Evolutionary conservation across 169 alveolate genomes (phyloP).

Genomic region (Plasmodium cynomolgi): DNA sequence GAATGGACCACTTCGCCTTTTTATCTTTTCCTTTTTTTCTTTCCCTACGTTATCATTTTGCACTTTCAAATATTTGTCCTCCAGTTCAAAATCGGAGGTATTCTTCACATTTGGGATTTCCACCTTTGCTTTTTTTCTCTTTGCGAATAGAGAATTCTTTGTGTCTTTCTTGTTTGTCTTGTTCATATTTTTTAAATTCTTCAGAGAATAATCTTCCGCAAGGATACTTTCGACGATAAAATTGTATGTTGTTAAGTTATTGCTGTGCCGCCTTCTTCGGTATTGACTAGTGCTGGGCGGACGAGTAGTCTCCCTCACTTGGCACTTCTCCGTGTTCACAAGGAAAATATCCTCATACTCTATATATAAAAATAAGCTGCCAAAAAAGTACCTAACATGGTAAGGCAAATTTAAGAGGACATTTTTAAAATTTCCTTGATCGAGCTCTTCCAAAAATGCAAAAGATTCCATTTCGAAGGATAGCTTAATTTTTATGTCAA

Average conservation of each 20-base stretch:
- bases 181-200: constrained; percentile 30
- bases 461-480: constrained; percentile 10
- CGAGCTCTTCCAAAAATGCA: constrained; percentile 18
- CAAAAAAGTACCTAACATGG: constrained; percentile 32
- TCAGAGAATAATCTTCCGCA: constrained; percentile 52
- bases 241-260: constrained; percentile 36
- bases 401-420: constrained; percentile 19
- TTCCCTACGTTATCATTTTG: not conserved
- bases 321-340: not conserved
- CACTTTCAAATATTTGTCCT: constrained; percentile 42
- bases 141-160: constrained; percentile 65
- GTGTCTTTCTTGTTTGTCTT: constrained; percentile 41
- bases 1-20: not conserved
- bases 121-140: constrained; percentile 30
- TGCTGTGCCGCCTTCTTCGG: not conserved
- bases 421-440: constrained; percentile 10
- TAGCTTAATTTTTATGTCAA: constrained; percentile 28
- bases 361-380: constrained; percentile 30
- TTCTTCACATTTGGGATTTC: constrained; percentile 9
- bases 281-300: not conserved
- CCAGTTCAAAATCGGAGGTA: constrained; percentile 16
- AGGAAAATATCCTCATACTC: constrained; percentile 47
- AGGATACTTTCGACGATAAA: constrained; percentile 46
- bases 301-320: not conserved
- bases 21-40: constrained; percentile 1